Evolutionary conservation across 345 rosid genomes (phyloP).

Genomic region (Eucalyptus polyanthemos): DNA sequence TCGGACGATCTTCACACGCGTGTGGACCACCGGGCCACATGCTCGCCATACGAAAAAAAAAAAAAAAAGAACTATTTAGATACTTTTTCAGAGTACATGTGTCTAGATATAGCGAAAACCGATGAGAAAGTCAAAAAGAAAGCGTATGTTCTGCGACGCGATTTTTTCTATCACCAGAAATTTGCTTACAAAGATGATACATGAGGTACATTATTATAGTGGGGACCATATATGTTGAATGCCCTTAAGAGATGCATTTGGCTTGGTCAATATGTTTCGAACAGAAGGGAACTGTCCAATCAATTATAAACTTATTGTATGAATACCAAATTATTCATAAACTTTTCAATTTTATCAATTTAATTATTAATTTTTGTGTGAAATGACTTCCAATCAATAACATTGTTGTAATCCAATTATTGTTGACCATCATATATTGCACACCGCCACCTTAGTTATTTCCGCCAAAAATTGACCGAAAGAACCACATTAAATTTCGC

Average conservation of each 20-base stretch:
- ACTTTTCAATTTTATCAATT: too few species aligned
- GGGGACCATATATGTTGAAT: not conserved
- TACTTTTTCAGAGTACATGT: not conserved
- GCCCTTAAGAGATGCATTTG: not conserved
- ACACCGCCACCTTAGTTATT: not conserved
- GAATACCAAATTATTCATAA: accelerated
- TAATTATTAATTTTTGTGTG: accelerated
- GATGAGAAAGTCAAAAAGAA: too few species aligned
- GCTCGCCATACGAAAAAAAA: not conserved
- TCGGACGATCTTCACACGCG: not conserved
- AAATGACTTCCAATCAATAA: too few species aligned
- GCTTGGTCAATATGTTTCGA: not conserved
- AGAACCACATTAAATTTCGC: too few species aligned
- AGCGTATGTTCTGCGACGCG: not conserved
- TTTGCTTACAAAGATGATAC: too few species aligned
- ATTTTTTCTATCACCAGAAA: not conserved
- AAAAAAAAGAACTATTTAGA: not conserved
- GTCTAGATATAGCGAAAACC: not conserved
- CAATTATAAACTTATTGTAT: accelerated
- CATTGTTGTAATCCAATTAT: accelerated
- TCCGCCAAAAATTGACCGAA: not conserved
- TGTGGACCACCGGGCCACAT: not conserved
- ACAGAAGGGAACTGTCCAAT: not conserved
- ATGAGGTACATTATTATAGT: not conserved
- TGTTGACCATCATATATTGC: accelerated